Evolutionary conservation across 106 monocot genomes (phyloP), one percentile per base, ranked within the genome.

Genomic region (Dioscorea dumetorum): DNA sequence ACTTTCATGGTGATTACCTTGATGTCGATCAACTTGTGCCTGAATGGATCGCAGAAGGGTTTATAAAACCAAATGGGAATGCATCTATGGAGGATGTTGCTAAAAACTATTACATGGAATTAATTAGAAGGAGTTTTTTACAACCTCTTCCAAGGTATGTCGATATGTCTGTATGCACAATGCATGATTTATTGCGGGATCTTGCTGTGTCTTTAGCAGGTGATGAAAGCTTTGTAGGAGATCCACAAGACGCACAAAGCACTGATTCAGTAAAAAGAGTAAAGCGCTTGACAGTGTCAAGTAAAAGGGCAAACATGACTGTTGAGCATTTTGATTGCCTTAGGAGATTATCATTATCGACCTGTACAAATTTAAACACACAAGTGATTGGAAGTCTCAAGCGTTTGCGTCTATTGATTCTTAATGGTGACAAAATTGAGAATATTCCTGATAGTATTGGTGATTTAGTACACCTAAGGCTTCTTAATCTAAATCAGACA

Each of bases 21-120:
- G 12, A 4, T 4, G 14, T n/a, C n/a, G n/a, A n/a, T n/a, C n/a
- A 31, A 33, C 53, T 77, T 8, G 18, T 73, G 22, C 19, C 18
- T 5, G 21, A 24, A 5, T 82, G 82, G 82, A 60, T 74, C 2
- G 70, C 78, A 17, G 78, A 82, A 49, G 74, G 82, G 0, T 73
- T 82, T 16, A 52, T 82, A 15, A 22, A 78, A 20, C 23, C 24
- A 22, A 32, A 28, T 23, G 71, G 41, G 11, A 32, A 54, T 21
- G 83, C 54, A 4, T 67, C 71, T 57, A 28, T 28, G 28, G 28
- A 28, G 28, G 28, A 28, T 28, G 28, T 28, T 28, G 28, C 28
- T 28, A 28, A 28, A 28, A 48, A 28, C 1, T 83, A 74, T 34
- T 75, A 72, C 23, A 33, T 54, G 11, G 78, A 82, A 13, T 51